A percentile compares a stretch with the other conserved stretches of the same genome.
These are phyloP conservation scores for Arbutus unedo DNA, from an alignment of 148 eudicot species.

Conservation along the genomic window DNA sequence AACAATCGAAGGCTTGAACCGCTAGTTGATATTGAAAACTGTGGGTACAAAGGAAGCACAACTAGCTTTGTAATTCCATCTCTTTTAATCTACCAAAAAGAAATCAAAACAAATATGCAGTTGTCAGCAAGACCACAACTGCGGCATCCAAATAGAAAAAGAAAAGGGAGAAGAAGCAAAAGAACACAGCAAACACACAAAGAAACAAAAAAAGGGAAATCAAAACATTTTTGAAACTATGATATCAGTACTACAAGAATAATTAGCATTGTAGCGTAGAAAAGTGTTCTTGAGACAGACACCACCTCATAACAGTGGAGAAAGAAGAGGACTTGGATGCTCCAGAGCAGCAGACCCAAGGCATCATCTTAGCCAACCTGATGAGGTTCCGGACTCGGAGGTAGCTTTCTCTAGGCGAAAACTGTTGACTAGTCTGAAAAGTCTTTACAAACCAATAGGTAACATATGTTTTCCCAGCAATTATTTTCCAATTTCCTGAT, in stretches of 20 bases:
- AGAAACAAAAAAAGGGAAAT: constrained; percentile 1
- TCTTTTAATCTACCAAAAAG: constrained; percentile 57
- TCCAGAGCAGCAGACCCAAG: not conserved
- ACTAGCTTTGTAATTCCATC: constrained; percentile 90
- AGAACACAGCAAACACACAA: not conserved
- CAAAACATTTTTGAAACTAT: not conserved
- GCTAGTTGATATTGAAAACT: constrained; percentile 96
- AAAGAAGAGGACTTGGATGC: constrained; percentile 4
- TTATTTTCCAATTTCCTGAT: not conserved
- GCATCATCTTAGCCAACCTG: not conserved
- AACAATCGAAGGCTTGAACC: constrained; percentile 95
- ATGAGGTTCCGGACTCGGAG: not conserved
- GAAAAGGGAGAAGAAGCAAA: not conserved
- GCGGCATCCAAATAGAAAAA: not conserved
- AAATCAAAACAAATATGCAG: not conserved
- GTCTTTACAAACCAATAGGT: not conserved
- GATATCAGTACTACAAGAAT: not conserved
- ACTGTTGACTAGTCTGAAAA: not conserved
- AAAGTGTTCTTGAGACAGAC: not conserved
- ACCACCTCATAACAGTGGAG: not conserved
- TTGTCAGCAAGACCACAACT: not conserved
- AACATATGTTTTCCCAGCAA: not conserved
- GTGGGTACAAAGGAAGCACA: constrained; percentile 98
- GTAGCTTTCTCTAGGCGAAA: not conserved
- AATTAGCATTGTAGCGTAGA: not conserved